Percentiles rank a stretch among this genome's conserved stretches.
Conservation (phyloP, 176 grass and related monocot species). For the Saccharum officinarum region DNA sequence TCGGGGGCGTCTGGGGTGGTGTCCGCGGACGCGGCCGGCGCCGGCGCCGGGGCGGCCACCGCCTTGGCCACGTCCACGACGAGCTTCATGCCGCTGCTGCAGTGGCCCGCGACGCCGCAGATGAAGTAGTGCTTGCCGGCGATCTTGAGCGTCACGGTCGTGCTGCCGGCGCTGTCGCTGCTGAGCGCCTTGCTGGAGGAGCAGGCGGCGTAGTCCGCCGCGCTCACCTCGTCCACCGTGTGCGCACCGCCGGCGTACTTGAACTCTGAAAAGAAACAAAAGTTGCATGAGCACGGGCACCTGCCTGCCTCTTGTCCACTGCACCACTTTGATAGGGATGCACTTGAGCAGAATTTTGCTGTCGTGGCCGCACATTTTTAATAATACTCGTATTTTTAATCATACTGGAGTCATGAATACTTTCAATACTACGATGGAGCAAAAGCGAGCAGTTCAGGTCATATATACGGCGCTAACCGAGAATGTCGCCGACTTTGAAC, state of each 20-base stretch:
- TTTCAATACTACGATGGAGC: background rate
- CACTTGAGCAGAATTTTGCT: too few species aligned
- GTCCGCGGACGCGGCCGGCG: conserved; percentile 11
- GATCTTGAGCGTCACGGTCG: conserved; percentile 65
- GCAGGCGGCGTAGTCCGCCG: conserved; percentile 71
- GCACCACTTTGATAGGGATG: too few species aligned
- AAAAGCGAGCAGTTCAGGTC: background rate
- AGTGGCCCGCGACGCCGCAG: conserved; percentile 64
- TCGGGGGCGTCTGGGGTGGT: conserved; percentile 8
- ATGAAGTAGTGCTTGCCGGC: conserved; percentile 84
- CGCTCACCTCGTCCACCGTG: conserved; percentile 70
- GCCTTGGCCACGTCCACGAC: conserved; percentile 41
- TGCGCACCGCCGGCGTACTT: conserved; percentile 57
- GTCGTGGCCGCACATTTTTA: too few species aligned
- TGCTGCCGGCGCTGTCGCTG: conserved; percentile 57
- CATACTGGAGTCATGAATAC: too few species aligned
- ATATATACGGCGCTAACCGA: conserved; percentile 46
- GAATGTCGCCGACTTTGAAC: conserved; percentile 46
- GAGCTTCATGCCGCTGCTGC: conserved; percentile 85
- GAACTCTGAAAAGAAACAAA: conserved; percentile 48
- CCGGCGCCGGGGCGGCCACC: conserved; percentile 21
- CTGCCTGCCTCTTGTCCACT: too few species aligned
- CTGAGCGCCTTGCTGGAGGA: conserved; percentile 52
- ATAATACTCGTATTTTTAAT: too few species aligned
- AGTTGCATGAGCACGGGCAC: background rate